Base-by-base conservation (phyloP, 1,139 yeast genomes). In the Candida albicans region DNA sequence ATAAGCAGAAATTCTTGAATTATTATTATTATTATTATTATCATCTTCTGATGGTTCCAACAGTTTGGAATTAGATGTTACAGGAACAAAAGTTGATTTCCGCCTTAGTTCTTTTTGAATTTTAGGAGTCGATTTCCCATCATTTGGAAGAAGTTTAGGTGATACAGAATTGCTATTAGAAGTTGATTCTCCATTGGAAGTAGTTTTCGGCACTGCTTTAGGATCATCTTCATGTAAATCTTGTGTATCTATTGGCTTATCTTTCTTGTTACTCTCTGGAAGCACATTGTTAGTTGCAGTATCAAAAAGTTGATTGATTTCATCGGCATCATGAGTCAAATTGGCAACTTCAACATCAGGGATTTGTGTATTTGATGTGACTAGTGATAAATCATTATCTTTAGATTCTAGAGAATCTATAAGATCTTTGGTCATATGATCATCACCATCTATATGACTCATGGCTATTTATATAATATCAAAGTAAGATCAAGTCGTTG, bases 1-100 rank as follows among this genome's bases (percentile, higher is more conserved):
- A 61, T 93, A 93, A 1, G 99, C 99, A 8, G 91, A 86, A 10
- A 93, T 88, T 47, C 81, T 77, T 6, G 88, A 62, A 18, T 26
- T 18, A 18, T 3, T 18, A 5, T 59, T 62, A 3, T 53, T 46
- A 18, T 26, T 18, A 18, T 3, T 18, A 5, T 59, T 62, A 3
- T 53, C 47, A 25, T 61, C 49, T 28, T 38, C 39, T 14, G 25
- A n/a, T 8, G 40, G 32, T 9, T 39, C 41, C 18, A 40, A 22
- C 24, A 33, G 29, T 14, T 33, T 26, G 11, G 34, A 34, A 22
- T 36, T 37, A 24, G 38, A 26, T 14, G 24, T 40, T 22, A 64
- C 52, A 8, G 62, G 52, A 12, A 56, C 54, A 32, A 52, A 41
- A 3, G 50, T 43, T 28, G 48, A 46, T 18, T 51, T 46, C 25